These are phyloP conservation scores for Ramichloridium luteum DNA, from an alignment of 2,329 filamentous ascomycete species.

Conservation along the genomic window DNA sequence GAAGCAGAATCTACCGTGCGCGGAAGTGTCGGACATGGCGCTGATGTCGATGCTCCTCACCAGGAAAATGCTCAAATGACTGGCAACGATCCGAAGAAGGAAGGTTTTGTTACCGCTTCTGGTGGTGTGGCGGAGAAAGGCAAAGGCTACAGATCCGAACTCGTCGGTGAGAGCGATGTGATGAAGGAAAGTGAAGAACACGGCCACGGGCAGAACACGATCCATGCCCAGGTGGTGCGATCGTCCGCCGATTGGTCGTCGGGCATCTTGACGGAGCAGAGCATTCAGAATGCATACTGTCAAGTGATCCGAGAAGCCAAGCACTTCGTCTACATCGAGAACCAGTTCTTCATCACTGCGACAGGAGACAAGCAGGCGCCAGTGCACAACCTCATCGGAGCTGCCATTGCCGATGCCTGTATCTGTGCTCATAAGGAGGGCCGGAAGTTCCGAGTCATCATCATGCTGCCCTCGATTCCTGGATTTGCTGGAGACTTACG, in stretches of 20 bases:
- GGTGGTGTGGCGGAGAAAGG: conserved; percentile 22
- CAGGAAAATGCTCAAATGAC: conserved; percentile 23
- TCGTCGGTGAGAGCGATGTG: conserved; percentile 12
- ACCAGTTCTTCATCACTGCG: conserved; percentile 96
- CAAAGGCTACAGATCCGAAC: conserved; percentile 17
- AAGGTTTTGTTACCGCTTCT: conserved; percentile 22
- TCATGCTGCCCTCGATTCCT: conserved; percentile 81
- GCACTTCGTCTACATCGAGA: conserved; percentile 95
- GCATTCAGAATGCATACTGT: conserved; percentile 75
- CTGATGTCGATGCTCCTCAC: conserved; percentile 6
- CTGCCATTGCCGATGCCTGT: conserved; percentile 81
- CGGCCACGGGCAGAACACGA: conserved; percentile 59
- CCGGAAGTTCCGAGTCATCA: conserved; percentile 81
- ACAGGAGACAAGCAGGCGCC: conserved; percentile 80
- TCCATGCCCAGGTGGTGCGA: conserved; percentile 75
- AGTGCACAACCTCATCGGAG: conserved; percentile 77
- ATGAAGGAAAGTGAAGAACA: conserved; percentile 2
- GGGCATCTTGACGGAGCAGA: conserved; percentile 72
- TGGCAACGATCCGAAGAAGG: conserved; percentile 22
- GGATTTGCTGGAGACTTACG: conserved; percentile 88
- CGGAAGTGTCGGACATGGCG: conserved; percentile 3
- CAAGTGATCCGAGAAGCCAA: conserved; percentile 78
- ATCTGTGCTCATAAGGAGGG: conserved; percentile 68
- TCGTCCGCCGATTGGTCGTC: conserved; percentile 91
- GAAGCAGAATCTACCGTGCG: conserved; percentile 6